Evolutionary conservation across 148 eudicot genomes (phyloP).

Genomic region (Arbutus unedo): DNA sequence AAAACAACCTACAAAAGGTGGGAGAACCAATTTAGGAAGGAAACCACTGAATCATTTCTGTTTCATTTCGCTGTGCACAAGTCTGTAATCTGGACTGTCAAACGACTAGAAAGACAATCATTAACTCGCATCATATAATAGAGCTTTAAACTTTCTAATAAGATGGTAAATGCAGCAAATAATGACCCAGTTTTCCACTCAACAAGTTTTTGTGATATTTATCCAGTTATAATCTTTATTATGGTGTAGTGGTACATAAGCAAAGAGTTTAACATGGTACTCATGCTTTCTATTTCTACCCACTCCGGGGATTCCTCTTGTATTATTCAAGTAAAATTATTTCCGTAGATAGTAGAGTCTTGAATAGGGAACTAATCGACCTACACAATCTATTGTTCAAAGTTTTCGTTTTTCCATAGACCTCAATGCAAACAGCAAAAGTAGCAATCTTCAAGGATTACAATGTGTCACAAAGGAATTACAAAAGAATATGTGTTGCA

Average conservation of each 20-base stretch:
- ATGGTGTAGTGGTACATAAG: too few species aligned
- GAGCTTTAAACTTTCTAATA: neutral
- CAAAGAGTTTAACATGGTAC: too few species aligned
- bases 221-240: too few species aligned
- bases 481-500: neutral
- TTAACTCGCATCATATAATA: neutral
- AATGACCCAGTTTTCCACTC: neutral
- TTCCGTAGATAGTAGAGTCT: too few species aligned
- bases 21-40: neutral
- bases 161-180: neutral
- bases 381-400: too few species aligned
- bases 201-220: neutral
- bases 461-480: neutral
- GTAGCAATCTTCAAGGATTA: neutral
- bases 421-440: neutral
- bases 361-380: too few species aligned
- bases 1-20: constrained; percentile 26
- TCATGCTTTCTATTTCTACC: too few species aligned
- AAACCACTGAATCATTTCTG: neutral
- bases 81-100: neutral
- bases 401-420: neutral
- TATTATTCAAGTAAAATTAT: too few species aligned
- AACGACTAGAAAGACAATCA: neutral
- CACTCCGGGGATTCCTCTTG: too few species aligned
- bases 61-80: neutral